These are phyloP conservation scores for Acer yangbiense DNA, from an alignment of 345 rosid species.

Conservation along the genomic window DNA sequence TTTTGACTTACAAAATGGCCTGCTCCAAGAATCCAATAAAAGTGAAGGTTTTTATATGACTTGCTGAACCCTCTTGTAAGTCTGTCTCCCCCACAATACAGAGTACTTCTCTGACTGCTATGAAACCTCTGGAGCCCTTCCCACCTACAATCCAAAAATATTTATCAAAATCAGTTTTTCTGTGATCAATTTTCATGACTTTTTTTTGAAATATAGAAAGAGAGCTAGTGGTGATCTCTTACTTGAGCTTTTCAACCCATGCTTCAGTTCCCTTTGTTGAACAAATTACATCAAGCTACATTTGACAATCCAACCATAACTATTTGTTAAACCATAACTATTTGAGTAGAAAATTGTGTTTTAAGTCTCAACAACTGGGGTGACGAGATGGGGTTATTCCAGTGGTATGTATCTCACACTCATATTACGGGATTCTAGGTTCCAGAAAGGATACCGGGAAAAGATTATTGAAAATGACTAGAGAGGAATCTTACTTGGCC, in stretches of 20 bases:
- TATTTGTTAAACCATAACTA: background rate
- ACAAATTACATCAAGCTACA: conserved; percentile 83
- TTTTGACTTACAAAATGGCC: conserved; percentile 85
- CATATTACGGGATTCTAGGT: too few species aligned
- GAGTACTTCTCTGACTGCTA: conserved; percentile 47
- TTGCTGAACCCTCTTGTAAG: conserved; percentile 70
- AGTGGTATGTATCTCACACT: too few species aligned
- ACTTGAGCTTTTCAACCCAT: conserved; percentile 92
- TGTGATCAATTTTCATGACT: too few species aligned
- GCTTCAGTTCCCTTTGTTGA: conserved; percentile 85
- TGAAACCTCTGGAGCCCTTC: conserved; percentile 54
- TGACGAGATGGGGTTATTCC: too few species aligned
- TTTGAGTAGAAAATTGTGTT: too few species aligned
- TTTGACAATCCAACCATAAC: background rate
- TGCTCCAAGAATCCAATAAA: conserved; percentile 95
- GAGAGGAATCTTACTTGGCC: conserved; percentile 67
- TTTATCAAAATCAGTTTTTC: background rate
- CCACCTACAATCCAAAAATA: conserved; percentile 52
- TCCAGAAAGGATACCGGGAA: background rate
- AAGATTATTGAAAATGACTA: background rate
- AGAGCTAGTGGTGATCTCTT: conserved; percentile 9
- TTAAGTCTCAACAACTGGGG: background rate
- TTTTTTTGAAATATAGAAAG: background rate
- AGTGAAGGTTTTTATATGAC: conserved; percentile 72
- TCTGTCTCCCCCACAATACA: conserved; percentile 51